Conservation (phyloP, 768 basidiomycete species). For the Tylopilus rubrobrunneus region DNA sequence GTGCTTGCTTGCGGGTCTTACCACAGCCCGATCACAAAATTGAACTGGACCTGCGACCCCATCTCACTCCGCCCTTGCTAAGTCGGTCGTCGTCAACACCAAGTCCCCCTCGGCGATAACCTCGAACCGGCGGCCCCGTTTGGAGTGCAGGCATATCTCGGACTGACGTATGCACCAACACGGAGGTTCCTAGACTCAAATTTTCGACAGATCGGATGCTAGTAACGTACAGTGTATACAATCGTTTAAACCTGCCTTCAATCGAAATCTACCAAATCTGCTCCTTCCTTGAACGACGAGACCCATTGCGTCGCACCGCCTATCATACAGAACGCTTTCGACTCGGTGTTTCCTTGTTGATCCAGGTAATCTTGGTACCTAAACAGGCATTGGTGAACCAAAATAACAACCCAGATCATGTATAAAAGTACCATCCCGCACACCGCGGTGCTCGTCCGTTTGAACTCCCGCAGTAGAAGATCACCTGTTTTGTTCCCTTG, state of each 20-base stretch:
- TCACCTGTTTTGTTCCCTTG: slow-evolving; percentile 37
- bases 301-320: slow-evolving; percentile 45
- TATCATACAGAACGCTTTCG: slow-evolving; percentile 38
- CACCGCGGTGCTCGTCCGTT: slow-evolving; percentile 50
- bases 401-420: not conserved
- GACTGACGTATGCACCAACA: not conserved
- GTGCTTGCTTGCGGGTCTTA: not conserved
- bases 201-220: not conserved
- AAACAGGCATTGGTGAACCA: not conserved
- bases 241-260: not conserved
- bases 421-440: slow-evolving; percentile 45
- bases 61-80: not conserved
- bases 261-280: slow-evolving; percentile 22
- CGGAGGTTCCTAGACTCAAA: not conserved
- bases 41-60: not conserved
- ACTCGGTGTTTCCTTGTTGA: slow-evolving; percentile 25
- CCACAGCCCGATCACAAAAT: not conserved
- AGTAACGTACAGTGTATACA: not conserved
- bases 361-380: slow-evolving; percentile 53
- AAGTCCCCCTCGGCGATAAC: not conserved
- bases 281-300: slow-evolving; percentile 25
- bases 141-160: not conserved
- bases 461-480: slow-evolving; percentile 55
- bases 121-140: not conserved
- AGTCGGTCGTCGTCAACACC: not conserved